Evolutionary conservation across 164 flowering plant species (phyloP).

Genomic region (Nelumbo lutea): DNA sequence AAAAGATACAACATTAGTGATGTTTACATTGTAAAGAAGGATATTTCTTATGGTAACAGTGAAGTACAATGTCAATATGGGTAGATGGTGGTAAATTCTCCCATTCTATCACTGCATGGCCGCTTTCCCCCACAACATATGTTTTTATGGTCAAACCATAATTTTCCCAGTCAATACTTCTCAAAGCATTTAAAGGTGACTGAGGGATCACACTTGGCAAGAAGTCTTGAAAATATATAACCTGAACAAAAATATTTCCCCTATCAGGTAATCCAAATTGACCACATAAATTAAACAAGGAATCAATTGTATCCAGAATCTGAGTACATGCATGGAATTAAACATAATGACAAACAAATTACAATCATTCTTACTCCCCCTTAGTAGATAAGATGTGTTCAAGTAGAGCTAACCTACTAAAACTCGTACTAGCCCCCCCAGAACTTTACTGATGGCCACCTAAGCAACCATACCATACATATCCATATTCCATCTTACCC

Average conservation of each 20-base stretch:
- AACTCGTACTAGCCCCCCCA: too few relatives aligned
- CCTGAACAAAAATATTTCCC: constrained; percentile 35
- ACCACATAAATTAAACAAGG: neutral
- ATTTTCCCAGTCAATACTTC: constrained; percentile 66
- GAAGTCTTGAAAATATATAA: constrained; percentile 67
- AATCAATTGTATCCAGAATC: neutral
- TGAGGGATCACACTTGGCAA: constrained; percentile 42
- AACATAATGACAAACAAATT: neutral
- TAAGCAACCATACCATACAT: too few relatives aligned
- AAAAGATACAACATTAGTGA: constrained; percentile 3
- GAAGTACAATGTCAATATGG: constrained; percentile 62
- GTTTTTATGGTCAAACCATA: constrained; percentile 54
- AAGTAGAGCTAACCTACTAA: too few relatives aligned
- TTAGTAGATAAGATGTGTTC: too few relatives aligned
- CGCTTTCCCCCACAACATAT: constrained; percentile 32
- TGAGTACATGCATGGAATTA: neutral
- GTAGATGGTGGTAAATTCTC: constrained; percentile 50
- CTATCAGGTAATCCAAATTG: constrained; percentile 2
- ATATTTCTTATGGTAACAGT: constrained; percentile 64
- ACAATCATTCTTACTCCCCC: neutral
- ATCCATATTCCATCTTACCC: too few relatives aligned
- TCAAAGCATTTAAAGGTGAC: constrained; percentile 49
- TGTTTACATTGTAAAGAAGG: constrained; percentile 25
- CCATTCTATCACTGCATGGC: constrained; percentile 57
- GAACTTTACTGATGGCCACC: too few relatives aligned